Evolutionary conservation across 306 rosid species (phyloP).

Genomic region (Dryas drummondii): DNA sequence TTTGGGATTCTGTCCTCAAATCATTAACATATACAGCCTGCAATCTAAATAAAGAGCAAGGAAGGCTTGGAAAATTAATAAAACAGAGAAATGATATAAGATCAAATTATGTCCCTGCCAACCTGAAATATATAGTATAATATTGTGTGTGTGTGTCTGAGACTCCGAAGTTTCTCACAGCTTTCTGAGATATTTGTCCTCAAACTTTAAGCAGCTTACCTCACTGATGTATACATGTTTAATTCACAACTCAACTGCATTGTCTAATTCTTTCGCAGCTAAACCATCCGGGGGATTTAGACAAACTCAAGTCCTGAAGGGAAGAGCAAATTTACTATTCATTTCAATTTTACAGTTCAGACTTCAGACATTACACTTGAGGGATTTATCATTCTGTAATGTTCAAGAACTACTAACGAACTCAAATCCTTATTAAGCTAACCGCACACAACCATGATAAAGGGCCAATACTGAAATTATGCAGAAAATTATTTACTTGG

Average conservation of each 20-base stretch:
- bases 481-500: constrained; percentile 31
- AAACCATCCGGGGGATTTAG: background rate
- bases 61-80: background rate
- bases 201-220: too few species aligned
- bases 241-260: background rate
- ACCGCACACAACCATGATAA: constrained; percentile 31
- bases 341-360: constrained; percentile 23
- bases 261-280: background rate
- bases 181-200: too few species aligned
- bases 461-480: constrained; percentile 12
- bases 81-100: background rate
- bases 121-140: too few species aligned
- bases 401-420: constrained; percentile 29
- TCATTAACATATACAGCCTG: too few species aligned
- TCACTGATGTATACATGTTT: background rate
- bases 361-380: constrained; percentile 18
- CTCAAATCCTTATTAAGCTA: constrained; percentile 32
- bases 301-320: background rate
- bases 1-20: background rate
- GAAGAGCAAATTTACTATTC: constrained; percentile 1
- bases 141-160: too few species aligned
- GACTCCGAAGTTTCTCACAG: too few species aligned
- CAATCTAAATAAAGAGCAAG: too few species aligned
- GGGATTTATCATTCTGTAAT: constrained; percentile 23
- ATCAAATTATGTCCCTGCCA: too few species aligned